Evolutionary conservation across 257 asterid genomes (phyloP), one percentile per base, ranked within the genome.

Genomic region (Penstemon davidsonii): DNA sequence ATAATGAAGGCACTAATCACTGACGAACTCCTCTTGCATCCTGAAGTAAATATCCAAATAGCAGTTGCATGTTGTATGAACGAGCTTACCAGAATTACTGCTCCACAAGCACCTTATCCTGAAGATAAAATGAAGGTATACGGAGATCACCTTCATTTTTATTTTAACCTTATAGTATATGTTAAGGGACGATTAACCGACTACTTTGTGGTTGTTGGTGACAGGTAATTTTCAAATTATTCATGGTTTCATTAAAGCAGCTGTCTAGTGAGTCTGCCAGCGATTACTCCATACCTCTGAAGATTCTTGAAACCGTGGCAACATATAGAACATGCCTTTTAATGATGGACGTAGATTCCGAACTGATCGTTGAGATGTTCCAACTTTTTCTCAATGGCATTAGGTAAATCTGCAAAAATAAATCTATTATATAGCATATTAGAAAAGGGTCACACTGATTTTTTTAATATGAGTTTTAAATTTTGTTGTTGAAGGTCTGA

Each of bases 401-500:
- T 60, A 67, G 71, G 81, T 76, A 76, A 60, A 47, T 55, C 63
- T 45, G 9, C 64, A 12, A 12, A 25, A 38, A n/a, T 13, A 44
- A 56, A 8, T 41, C 38, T 33, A 13, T 25, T 25, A 25, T 25
- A 25, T 25, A 25, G 33, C 33, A 25, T 25, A 25, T 25, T 25
- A 25, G 33, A 25, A 25, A 25, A 25, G 33, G 33, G 33, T 25
- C 33, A 25, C 33, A 12, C 60, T 37, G 13, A 57, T 36, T 43
- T 11, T 7, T 40, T 15, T 40, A 38, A 0, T 5, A 60, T 60
- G 50, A 5, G 3, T 36, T 66, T 50, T 60, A 25, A 25, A 25
- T 45, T 45, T 44, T 79, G 68, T 41, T 73, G 62, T 74, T 70
- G 65, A 69, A 84, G 92, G 81, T 70, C 79, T 51, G 25, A 55